phyloP scores from a whole-genome alignment of 148 eudicot species.

The Silene latifolia region DNA sequence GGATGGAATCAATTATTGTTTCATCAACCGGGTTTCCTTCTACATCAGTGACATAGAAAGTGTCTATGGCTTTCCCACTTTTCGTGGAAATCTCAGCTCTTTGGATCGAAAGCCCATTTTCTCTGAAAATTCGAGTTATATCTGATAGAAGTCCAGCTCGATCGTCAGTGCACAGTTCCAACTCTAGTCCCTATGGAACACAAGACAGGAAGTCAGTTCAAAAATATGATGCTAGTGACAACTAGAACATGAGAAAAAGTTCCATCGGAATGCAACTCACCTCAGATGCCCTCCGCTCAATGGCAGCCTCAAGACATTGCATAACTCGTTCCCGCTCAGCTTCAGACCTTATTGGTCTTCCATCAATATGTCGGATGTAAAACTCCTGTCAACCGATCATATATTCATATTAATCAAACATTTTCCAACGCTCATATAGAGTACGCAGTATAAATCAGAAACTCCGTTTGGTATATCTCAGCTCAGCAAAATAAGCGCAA shows the following conservation, averaged over 20 bases:
- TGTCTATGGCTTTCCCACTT: conserved; percentile 62
- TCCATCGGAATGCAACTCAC: conserved; percentile 27
- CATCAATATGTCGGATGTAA: conserved; percentile 86
- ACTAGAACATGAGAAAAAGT: background rate
- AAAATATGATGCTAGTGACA: background rate
- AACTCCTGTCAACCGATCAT: conserved; percentile 51
- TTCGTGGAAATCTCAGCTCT: conserved; percentile 76
- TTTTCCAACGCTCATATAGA: too few relatives aligned
- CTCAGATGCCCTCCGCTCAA: conserved; percentile 76
- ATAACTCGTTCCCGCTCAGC: conserved; percentile 77
- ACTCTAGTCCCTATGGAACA: conserved; percentile 58
- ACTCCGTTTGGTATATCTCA: too few relatives aligned
- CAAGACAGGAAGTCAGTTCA: background rate
- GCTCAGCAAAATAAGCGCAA: too few relatives aligned
- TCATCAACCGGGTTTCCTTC: conserved; percentile 65
- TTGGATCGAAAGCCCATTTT: conserved; percentile 60
- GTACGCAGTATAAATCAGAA: too few relatives aligned
- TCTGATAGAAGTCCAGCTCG: conserved; percentile 79
- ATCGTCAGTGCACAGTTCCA: conserved; percentile 74
- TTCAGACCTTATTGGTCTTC: conserved; percentile 65
- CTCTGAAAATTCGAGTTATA: conserved; percentile 76
- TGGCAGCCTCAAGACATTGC: conserved; percentile 93
- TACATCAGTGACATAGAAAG: conserved; percentile 72
- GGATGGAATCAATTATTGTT: conserved; percentile 49
- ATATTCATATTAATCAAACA: background rate